phyloP scores from a whole-genome alignment of 192 early-diverging fungal species.

The Piromyces finnis region DNA sequence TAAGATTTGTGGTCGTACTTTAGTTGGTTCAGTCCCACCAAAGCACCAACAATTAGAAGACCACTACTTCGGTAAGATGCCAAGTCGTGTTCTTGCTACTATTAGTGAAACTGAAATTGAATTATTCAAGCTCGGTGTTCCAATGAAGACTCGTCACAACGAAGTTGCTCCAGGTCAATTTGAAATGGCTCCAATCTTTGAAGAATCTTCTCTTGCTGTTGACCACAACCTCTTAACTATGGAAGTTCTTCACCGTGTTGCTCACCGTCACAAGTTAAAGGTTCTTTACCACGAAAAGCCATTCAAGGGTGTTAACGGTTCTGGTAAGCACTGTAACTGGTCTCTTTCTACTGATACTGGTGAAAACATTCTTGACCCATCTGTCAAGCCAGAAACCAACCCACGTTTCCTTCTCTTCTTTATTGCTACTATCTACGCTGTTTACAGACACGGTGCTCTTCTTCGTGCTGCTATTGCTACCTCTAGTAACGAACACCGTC shows the following conservation, averaged over 20 bases:
- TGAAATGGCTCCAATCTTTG: constrained; percentile 95
- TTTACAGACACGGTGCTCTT: constrained; percentile 79
- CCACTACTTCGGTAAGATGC: constrained; percentile 98
- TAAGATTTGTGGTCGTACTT: constrained; percentile 87
- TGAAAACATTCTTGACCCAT: constrained; percentile 93
- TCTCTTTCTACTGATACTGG: constrained; percentile 82
- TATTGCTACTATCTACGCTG: constrained; percentile 74
- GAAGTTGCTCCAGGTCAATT: constrained; percentile 98
- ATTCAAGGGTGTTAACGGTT: constrained; percentile 96
- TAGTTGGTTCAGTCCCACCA: constrained; percentile 83
- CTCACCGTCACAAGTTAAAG: constrained; percentile 93
- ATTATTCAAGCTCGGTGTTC: constrained; percentile 82
- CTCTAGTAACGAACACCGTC: constrained; percentile 92
- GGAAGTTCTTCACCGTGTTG: constrained; percentile 92
- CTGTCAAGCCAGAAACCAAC: constrained; percentile 93
- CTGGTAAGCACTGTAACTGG: constrained; percentile 99
- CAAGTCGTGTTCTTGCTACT: constrained; percentile 71
- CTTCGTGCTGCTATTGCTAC: constrained; percentile 83
- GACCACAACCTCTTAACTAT: constrained; percentile 98
- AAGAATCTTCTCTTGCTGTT: constrained; percentile 84
- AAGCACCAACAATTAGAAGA: constrained; percentile 99
- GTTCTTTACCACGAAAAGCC: constrained; percentile 99
- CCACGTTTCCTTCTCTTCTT: constrained; percentile 93
- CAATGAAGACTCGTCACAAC: constrained; percentile 98
- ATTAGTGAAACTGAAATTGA: constrained; percentile 92